Evolutionary conservation across 2,329 filamentous ascomycete genomes (phyloP), one percentile per base, ranked within the genome.

Genomic region (Sporothrix dimorphospora): DNA sequence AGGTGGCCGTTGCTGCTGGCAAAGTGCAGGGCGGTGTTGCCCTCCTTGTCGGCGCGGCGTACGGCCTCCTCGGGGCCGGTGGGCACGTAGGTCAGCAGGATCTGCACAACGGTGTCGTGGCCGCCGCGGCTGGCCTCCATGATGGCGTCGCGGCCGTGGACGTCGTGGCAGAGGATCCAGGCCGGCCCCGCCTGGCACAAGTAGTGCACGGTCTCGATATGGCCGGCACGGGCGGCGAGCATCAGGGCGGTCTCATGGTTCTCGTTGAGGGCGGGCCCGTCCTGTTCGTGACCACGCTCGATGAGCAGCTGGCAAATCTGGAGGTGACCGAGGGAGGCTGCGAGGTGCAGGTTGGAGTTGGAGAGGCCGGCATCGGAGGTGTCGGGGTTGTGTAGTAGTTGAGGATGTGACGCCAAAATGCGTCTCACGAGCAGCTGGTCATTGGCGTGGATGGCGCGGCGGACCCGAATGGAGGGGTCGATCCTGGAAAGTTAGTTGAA

Each of bases 11-110:
- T 92, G 61, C 91, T 91, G 77, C 90, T 93, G 14, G 94, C 94
- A 82, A 96, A 94, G 81, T 97, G 94, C 57, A 97, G 84, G 0
- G 93, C 92, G 2, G 93, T 97, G 79, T 97, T 96, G n/a, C 94
- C 94, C 72, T 91, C 87, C 1, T 85, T 77, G 78, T 97, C 94
- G 4, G 85, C 83, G 40, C 85, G 83, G 61, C 84, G 84, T 7
- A 92, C 85, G 3, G 87, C 86, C 0, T 83, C 82, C 27, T 80
- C 80, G 0, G 87, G 83, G 16, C 87, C 87, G n/a, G 82, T 81
- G 8, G 88, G 88, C 0, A 84, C 85, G 76, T 87, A 90, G 0
- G 89, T 91, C 69, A 91, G 81, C 40, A 91, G 82, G 70, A 91
- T 85, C 79, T 91, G 89, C n/a, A 91, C 80, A 6, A 86, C 85